phyloP scores from a whole-genome alignment of 805 yeast genomes.

The Debaryomyces maramus region DNA sequence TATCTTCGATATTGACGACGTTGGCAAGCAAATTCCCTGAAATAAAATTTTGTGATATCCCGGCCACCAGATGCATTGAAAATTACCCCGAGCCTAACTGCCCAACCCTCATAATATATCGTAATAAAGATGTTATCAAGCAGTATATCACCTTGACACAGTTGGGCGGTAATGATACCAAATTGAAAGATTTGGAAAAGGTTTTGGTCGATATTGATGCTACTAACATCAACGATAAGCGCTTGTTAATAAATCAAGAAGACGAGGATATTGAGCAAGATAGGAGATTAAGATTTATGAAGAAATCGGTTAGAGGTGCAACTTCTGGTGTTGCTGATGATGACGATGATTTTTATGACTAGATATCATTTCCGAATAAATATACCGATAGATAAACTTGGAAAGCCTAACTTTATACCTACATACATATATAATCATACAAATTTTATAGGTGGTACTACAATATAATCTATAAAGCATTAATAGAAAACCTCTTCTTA shows the following conservation, averaged over 20 bases:
- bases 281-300: conserved; percentile 54
- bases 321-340: conserved; percentile 27
- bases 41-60: conserved; percentile 87
- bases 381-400: no score
- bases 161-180: conserved; percentile 82
- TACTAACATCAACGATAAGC: conserved; percentile 61
- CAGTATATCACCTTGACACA: conserved; percentile 79
- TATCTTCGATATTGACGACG: conserved; percentile 55
- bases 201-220: conserved; percentile 68
- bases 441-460: no score
- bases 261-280: conserved; percentile 58
- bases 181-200: conserved; percentile 66
- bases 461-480: no score
- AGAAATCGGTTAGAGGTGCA: conserved; percentile 51
- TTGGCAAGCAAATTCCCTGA: conserved; percentile 73
- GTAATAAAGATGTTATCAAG: conserved; percentile 72
- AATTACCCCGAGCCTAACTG: conserved; percentile 87
- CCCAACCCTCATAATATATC: conserved; percentile 86
- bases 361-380: background rate
- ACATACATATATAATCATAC: no score
- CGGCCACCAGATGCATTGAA: conserved; percentile 89
- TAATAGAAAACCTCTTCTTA: no score
- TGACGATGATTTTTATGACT: conserved; percentile 25
- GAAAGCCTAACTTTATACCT: no score
- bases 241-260: conserved; percentile 59